Conservation (phyloP, 2,329 filamentous ascomycete genomes). For the Trichoderma hamatum region DNA sequence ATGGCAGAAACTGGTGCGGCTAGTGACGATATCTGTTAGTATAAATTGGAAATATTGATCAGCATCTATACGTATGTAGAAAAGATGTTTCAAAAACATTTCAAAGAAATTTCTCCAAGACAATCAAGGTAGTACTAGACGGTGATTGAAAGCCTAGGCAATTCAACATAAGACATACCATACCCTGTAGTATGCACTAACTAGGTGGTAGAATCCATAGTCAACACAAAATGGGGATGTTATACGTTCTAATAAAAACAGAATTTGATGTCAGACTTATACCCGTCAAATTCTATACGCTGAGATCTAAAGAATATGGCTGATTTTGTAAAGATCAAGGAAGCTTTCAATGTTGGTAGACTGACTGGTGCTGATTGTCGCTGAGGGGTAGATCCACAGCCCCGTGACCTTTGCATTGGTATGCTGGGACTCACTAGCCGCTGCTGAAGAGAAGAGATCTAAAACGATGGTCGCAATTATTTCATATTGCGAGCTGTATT, state of each 20-base stretch:
- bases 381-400: slow-evolving; percentile 7
- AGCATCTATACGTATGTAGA: neutral
- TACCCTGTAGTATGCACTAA: neutral
- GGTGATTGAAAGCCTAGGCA: neutral
- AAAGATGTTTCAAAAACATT: neutral
- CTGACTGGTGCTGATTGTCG: neutral
- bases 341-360: neutral
- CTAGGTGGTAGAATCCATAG: neutral
- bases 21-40: neutral
- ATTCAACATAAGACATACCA: neutral
- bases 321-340: neutral
- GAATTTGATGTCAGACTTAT: neutral
- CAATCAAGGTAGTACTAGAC: neutral
- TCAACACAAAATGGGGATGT: neutral
- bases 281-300: neutral
- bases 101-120: neutral
- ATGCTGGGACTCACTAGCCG: neutral
- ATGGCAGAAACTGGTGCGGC: neutral
- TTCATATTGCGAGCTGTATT: neutral
- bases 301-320: neutral
- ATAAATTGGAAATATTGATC: neutral
- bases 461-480: neutral
- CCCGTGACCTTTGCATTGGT: neutral
- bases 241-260: neutral
- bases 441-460: neutral